A percentile compares a stretch with the other conserved stretches of the same genome.
These are phyloP conservation scores for Entrophospora sp. DNA, from an alignment of 192 early-diverging fungal genomes.

Conservation along the genomic window DNA sequence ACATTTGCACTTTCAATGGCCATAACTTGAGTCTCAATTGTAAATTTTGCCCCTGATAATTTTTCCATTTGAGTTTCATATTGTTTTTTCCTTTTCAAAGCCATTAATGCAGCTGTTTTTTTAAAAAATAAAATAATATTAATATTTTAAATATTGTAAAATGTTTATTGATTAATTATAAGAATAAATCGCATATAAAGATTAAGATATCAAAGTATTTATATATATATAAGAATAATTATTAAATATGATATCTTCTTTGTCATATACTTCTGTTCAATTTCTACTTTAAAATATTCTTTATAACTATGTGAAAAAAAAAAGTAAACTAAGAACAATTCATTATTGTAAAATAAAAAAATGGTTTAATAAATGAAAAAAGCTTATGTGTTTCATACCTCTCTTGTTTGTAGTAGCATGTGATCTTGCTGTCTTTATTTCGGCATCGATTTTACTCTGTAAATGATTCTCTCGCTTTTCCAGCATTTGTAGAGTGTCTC, in stretches of 20 bases:
- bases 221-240: background rate
- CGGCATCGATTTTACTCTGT: constrained; percentile 76
- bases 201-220: background rate
- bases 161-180: background rate
- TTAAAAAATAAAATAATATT: no score
- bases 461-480: constrained; percentile 90
- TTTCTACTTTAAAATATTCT: no score
- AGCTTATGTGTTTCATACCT: constrained; percentile 38
- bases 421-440: constrained; percentile 74
- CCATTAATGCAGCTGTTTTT: constrained; percentile 70
- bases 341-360: background rate
- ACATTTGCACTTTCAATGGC: constrained; percentile 94
- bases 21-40: constrained; percentile 90
- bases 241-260: no score
- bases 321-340: background rate
- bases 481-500: constrained; percentile 86
- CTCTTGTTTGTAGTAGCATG: constrained; percentile 92
- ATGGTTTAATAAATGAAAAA: background rate
- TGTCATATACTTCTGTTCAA: no score
- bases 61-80: constrained; percentile 82
- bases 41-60: constrained; percentile 79
- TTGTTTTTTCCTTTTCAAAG: constrained; percentile 90
- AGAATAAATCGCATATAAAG: background rate
- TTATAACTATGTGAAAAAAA: background rate
- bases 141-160: no score